phyloP scores from a whole-genome alignment of 2,329 filamentous ascomycete species.

The Fusarium sp. region DNA sequence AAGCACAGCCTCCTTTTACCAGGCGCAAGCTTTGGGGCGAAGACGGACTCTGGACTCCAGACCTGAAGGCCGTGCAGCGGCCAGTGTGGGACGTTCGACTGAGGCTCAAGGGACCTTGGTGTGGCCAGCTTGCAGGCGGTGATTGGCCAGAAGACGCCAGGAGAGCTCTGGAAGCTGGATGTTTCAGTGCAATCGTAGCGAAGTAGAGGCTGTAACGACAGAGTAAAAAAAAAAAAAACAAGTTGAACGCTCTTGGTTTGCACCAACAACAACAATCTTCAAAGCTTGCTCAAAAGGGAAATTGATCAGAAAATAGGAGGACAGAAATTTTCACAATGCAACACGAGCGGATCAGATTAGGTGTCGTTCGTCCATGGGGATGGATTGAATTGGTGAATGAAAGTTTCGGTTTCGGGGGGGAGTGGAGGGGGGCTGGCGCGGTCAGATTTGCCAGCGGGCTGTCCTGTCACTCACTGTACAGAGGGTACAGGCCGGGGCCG shows the following conservation, averaged over 20 bases:
- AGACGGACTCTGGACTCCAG: conserved; percentile 24
- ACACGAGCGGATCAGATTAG: conserved; percentile 5
- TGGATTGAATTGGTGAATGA: neutral
- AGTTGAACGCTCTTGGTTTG: neutral
- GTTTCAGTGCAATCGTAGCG: conserved; percentile 13
- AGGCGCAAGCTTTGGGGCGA: conserved; percentile 14
- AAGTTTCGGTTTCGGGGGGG: neutral
- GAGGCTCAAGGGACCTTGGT: conserved; percentile 42
- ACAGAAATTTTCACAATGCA: conserved; percentile 12
- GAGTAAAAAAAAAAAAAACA: neutral
- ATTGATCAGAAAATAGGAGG: neutral
- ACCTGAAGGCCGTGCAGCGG: conserved; percentile 35
- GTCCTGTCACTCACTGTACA: neutral
- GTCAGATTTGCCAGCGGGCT: conserved; percentile 22
- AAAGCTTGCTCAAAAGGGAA: neutral
- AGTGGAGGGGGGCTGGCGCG: conserved; percentile 21
- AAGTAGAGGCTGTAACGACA: neutral
- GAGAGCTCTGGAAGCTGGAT: conserved; percentile 14
- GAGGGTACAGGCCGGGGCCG: neutral
- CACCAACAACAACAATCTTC: neutral
- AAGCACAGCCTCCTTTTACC: conserved; percentile 41
- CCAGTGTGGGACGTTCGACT: conserved; percentile 38
- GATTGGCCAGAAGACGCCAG: conserved; percentile 35
- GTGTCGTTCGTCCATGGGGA: neutral
- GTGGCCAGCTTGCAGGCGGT: conserved; percentile 45